Conservation (phyloP, 441 rosid species). For the Melianthus villosus region DNA sequence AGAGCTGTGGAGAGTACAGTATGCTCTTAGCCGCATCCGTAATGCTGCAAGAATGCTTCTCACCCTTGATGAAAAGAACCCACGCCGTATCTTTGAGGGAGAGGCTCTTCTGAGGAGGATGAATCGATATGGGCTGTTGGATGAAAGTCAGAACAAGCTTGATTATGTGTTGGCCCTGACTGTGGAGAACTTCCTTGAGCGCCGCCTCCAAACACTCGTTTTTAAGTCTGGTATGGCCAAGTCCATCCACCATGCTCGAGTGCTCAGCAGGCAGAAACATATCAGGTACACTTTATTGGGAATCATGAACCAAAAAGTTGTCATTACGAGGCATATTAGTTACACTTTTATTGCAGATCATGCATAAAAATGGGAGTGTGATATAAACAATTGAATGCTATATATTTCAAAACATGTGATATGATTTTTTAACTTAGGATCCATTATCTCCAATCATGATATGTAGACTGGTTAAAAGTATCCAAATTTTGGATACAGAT, state of each 20-base stretch:
- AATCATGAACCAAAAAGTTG: too few species aligned
- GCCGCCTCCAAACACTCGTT: slow-evolving; percentile 61
- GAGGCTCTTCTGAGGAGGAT: slow-evolving; percentile 73
- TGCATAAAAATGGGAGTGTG: too few species aligned
- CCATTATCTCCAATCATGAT: too few species aligned
- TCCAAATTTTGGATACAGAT: too few species aligned
- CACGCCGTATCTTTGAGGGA: slow-evolving; percentile 65
- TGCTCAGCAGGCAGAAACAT: slow-evolving; percentile 74
- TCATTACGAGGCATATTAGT: too few species aligned
- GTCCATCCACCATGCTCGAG: slow-evolving; percentile 81
- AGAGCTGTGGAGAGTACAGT: slow-evolving; percentile 89
- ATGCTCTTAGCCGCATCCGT: slow-evolving; percentile 61
- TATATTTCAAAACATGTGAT: too few species aligned
- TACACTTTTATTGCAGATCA: too few species aligned
- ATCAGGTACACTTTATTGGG: slow-evolving; percentile 30
- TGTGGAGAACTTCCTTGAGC: slow-evolving; percentile 74
- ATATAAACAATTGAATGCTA: too few species aligned
- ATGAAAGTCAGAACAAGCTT: slow-evolving; percentile 75
- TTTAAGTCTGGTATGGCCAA: slow-evolving; percentile 83
- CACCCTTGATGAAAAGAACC: slow-evolving; percentile 73
- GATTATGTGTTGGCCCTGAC: slow-evolving; percentile 76
- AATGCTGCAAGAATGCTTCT: slow-evolving; percentile 73
- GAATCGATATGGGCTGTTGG: slow-evolving; percentile 64
- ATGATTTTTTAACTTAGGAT: too few species aligned
- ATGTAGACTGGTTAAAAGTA: too few species aligned